phyloP scores from a whole-genome alignment of 768 basidiomycete genomes.

The Phanerochaete carnosa region DNA sequence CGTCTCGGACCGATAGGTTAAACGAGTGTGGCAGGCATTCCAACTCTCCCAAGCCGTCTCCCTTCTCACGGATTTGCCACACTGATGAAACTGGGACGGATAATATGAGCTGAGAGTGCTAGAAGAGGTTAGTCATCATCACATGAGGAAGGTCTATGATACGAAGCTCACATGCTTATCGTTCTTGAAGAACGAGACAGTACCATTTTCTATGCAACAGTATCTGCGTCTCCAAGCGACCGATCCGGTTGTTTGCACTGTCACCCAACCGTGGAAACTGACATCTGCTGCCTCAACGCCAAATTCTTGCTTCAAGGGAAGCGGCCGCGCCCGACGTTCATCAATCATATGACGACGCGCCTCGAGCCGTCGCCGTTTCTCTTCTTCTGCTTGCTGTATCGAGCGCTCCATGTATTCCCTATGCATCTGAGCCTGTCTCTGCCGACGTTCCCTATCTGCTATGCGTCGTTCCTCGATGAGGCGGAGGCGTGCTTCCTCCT shows the following conservation, averaged over 20 bases:
- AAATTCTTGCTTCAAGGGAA: not conserved
- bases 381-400: constrained; percentile 4
- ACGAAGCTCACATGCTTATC: constrained; percentile 10
- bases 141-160: not conserved
- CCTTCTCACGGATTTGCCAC: not conserved
- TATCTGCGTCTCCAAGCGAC: constrained; percentile 31
- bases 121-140: not conserved
- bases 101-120: not conserved
- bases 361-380: constrained; percentile 3
- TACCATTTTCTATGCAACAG: constrained; percentile 24
- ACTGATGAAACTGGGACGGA: not conserved
- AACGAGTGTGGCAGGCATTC: constrained; percentile 9
- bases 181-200: constrained; percentile 26
- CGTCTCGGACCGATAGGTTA: not conserved
- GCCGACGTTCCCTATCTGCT: constrained; percentile 13
- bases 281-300: not conserved
- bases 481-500: constrained; percentile 18
- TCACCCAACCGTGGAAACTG: constrained; percentile 27
- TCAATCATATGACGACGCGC: not conserved
- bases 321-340: constrained; percentile 7
- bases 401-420: constrained; percentile 13
- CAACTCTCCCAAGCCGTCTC: constrained; percentile 8
- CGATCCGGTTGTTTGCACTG: constrained; percentile 24
- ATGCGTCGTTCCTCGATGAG: constrained; percentile 15
- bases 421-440: constrained; percentile 11